Conservation (phyloP, 805 yeast species). For the Yarrowia sp. region DNA sequence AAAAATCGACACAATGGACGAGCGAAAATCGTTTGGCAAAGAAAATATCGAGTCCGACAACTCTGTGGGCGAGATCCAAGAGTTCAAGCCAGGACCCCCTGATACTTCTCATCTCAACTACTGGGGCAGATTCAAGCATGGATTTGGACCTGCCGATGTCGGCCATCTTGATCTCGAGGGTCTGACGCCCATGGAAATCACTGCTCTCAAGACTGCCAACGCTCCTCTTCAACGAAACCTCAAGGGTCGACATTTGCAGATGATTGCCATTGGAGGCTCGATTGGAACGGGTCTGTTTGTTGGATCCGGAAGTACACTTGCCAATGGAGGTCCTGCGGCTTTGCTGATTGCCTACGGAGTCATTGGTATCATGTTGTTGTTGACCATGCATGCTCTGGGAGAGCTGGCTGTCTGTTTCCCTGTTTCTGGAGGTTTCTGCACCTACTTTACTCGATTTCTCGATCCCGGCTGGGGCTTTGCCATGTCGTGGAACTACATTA, state of each 20-base stretch:
- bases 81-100: neutral
- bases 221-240: constrained; percentile 49
- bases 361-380: constrained; percentile 55
- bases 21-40: constrained; percentile 1
- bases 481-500: constrained; percentile 62
- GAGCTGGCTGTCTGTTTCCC: constrained; percentile 64
- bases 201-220: constrained; percentile 39
- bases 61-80: constrained; percentile 7
- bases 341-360: constrained; percentile 47
- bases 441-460: constrained; percentile 53
- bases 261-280: constrained; percentile 78
- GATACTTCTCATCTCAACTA: neutral
- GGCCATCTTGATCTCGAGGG: constrained; percentile 36
- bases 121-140: constrained; percentile 42
- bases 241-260: constrained; percentile 41
- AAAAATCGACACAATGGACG: neutral
- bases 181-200: constrained; percentile 33
- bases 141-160: constrained; percentile 43
- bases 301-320: constrained; percentile 48
- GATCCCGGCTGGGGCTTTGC: constrained; percentile 66
- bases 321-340: constrained; percentile 50
- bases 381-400: constrained; percentile 60
- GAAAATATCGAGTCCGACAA: neutral
- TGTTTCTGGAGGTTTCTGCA: constrained; percentile 56
- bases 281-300: constrained; percentile 68